Percentiles rank a stretch among this genome's conserved stretches.
These are phyloP conservation scores for Immersiella caudata DNA, from an alignment of 495 filamentous ascomycete species.

Conservation along the genomic window DNA sequence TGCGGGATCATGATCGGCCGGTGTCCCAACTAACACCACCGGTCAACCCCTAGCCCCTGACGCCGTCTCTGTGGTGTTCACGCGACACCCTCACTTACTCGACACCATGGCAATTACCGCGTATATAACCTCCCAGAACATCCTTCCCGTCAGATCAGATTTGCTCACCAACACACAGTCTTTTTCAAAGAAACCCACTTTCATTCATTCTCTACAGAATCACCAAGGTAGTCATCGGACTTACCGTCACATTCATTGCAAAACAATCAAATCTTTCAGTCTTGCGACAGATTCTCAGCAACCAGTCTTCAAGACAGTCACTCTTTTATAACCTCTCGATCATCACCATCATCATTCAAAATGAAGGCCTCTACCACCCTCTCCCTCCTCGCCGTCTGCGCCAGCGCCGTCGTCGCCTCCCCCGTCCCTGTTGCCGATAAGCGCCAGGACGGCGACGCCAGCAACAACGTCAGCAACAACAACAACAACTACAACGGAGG, in stretches of 20 bases:
- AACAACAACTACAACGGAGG: not conserved
- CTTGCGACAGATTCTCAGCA: not conserved
- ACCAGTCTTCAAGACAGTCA: slow-evolving; percentile 3
- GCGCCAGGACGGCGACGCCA: too few relatives aligned
- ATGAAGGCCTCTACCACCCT: slow-evolving; percentile 17
- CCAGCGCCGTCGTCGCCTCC: slow-evolving; percentile 12
- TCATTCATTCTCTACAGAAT: not conserved
- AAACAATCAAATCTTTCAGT: not conserved
- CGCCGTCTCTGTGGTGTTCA: not conserved
- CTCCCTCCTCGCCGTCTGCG: slow-evolving; percentile 12
- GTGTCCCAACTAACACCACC: not conserved
- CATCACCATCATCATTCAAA: slow-evolving; percentile 12
- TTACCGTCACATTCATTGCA: not conserved
- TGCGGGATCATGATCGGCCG: not conserved
- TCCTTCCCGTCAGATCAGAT: not conserved
- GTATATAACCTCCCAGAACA: not conserved
- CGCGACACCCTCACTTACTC: not conserved
- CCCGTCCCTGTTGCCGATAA: not conserved
- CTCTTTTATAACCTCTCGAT: too few relatives aligned
- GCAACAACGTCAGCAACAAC: too few relatives aligned
- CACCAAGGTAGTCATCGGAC: not conserved
- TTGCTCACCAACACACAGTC: not conserved
- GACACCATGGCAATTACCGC: not conserved
- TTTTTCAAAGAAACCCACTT: not conserved
- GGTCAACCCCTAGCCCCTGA: not conserved